Base-by-base conservation (phyloP, 306 rosid species). In the Prunus mongolica region DNA sequence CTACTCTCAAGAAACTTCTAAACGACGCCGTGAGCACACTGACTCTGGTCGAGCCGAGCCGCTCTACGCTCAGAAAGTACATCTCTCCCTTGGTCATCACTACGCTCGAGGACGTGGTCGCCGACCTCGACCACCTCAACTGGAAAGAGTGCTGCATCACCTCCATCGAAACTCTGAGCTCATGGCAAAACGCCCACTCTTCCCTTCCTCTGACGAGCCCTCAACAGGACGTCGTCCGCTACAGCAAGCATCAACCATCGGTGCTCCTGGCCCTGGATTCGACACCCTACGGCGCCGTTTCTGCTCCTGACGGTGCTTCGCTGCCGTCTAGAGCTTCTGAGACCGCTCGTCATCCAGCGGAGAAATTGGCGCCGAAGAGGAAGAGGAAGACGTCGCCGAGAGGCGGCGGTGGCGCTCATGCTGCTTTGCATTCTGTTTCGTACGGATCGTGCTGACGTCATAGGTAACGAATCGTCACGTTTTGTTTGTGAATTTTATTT, bases 111-210 rank as follows among this genome's bases (percentile, higher is more conserved):
- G 93, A 85, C 18, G 85, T 72, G 16, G 67, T 84, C 63, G 72
- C 77, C 0, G 98, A 93, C 80, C 97, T 93, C 65, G 20, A 51
- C 32, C 80, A 80, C 56, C 89, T 93, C 30, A 75, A 83, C 41
- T 93, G 97, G 97, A 90, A 87, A 32, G 98, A 93, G 79, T 93
- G 98, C 82, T 86, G 92, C 81, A 87, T 89, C 28, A 88, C 96
- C 16, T 89, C 96, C 18, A 51, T 91, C 32, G 69, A 86, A 78
- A 86, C 80, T 58, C 63, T 93, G 45, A 61, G 82, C 57, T 71
- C 88, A 16, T 30, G 76, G 60, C 74, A 55, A 25, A 65, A 68
- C 25, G 27, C 22, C 22, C 73, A 78, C 55, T 15, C 45, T n/a
- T 3, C 57, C 7, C 76, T 55, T 77, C 83, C 14, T 69, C 62